Evolutionary conservation across 495 filamentous ascomycete species (phyloP), one percentile per base, ranked within the genome.

Genomic region (Annulohypoxylon stygium): DNA sequence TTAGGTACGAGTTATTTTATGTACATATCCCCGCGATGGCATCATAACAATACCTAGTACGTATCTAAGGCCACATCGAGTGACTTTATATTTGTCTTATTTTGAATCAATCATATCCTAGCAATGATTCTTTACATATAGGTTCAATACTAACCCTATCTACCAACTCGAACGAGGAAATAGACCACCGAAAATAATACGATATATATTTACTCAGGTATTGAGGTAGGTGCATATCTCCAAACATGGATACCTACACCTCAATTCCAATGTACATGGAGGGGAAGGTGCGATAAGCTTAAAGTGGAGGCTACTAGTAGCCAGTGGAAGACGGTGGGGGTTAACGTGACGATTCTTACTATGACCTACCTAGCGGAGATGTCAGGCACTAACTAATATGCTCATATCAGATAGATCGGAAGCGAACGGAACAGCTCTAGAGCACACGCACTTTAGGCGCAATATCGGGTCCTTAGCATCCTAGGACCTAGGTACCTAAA

Each of bases 1-100:
- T 6, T 45, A 7, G 43, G 43, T 4, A 12, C n/a, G 26, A 60
- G 54, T 18, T 51, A 66, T 36, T 51, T 66, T 36, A 48, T n/a
- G 25, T 45, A 64, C 53, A 53, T 33, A 61, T 47, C 41, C 59
- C 34, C 61, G 34, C 30, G 30, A 6, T 64, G 50, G 34, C 5
- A 39, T 53, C 41, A n/a, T 36, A 45, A 12, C 8, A 50, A 10
- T 30, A 11, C 23, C 33, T 33, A 39, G 45, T 18, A 33, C 12
- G 16, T 33, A 14, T 4, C 39, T 41, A 41, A 41, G 9, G 11
- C 3, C 18, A 26, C 14, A 23, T 30, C 3, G 39, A 12, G 11
- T 41, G 11, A 3, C 3, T 41, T 10, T 10, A 36, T 36, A 36
- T 10, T 36, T 7, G 10, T 36, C 34, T 36, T 7, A 2, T 23